Conservation (phyloP, 257 asterid genomes). For the Nicotiana knightiana region DNA sequence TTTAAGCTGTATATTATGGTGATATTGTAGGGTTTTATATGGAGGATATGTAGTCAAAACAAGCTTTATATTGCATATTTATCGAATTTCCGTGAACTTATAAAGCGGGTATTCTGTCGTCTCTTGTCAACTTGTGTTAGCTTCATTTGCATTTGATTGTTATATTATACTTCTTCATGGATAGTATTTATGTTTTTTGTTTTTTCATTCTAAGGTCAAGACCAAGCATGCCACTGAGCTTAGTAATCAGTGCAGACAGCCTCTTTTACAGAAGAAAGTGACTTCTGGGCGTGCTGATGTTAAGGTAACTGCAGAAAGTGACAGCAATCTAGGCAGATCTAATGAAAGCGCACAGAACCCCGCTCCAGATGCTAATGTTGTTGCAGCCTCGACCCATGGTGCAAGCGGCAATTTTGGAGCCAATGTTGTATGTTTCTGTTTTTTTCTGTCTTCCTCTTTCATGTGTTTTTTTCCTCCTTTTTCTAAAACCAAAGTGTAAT, state of each 20-base stretch:
- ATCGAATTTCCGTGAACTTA: not conserved
- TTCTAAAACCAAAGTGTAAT: not conserved
- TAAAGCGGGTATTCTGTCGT: not conserved
- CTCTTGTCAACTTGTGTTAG: not conserved
- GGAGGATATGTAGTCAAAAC: not conserved
- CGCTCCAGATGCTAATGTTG: slow-evolving; percentile 8
- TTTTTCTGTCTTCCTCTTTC: not conserved
- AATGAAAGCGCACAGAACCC: slow-evolving; percentile 12
- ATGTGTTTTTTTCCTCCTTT: not conserved
- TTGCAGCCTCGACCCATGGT: slow-evolving; percentile 3
- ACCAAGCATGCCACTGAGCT: slow-evolving; percentile 13
- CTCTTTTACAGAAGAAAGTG: not conserved
- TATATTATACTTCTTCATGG: not conserved
- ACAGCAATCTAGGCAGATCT: slow-evolving; percentile 10
- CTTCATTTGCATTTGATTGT: slow-evolving; percentile 1
- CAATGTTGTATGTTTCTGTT: not conserved
- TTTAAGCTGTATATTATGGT: not conserved
- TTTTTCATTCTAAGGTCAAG: slow-evolving; percentile 9
- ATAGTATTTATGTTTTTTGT: not conserved
- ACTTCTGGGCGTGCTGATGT: slow-evolving; percentile 11
- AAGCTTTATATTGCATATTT: not conserved
- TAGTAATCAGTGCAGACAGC: not conserved
- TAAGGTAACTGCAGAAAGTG: slow-evolving; percentile 11
- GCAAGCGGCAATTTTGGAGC: slow-evolving; percentile 11
- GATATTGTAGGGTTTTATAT: not conserved